phyloP scores from a whole-genome alignment of 345 rosid species.

The Leavenworthia alabamica region DNA sequence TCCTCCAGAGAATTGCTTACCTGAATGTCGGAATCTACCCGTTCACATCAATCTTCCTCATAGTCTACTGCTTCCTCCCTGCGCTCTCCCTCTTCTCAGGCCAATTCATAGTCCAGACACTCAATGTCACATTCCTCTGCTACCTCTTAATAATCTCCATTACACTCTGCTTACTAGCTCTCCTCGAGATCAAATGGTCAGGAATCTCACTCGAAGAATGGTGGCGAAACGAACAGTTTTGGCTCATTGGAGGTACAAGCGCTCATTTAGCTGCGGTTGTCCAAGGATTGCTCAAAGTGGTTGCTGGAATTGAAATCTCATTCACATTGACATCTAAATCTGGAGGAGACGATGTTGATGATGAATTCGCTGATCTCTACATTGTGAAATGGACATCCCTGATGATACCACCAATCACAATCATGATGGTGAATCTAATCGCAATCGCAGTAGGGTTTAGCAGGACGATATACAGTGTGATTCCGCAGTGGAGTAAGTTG shows the following conservation, averaged over 20 bases:
- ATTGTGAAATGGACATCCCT: constrained; percentile 78
- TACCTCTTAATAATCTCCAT: constrained; percentile 73
- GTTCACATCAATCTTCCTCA: constrained; percentile 85
- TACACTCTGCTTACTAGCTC: constrained; percentile 67
- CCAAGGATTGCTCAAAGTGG: constrained; percentile 81
- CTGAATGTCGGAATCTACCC: constrained; percentile 95
- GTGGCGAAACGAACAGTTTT: constrained; percentile 98
- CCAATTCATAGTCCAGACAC: constrained; percentile 80
- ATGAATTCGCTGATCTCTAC: constrained; percentile 90
- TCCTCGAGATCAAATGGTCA: constrained; percentile 96
- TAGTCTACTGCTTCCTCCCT: constrained; percentile 97
- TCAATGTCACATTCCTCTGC: constrained; percentile 70
- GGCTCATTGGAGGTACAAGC: constrained; percentile 97
- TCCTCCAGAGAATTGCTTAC: constrained; percentile 88
- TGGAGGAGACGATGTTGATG: constrained; percentile 79
- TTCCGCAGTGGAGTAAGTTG: constrained; percentile 86
- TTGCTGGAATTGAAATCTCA: constrained; percentile 94
- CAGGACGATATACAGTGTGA: constrained; percentile 76
- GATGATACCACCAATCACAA: constrained; percentile 89
- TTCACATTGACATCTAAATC: constrained; percentile 94
- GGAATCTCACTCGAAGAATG: constrained; percentile 93
- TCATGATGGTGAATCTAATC: constrained; percentile 88
- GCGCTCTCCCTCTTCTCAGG: constrained; percentile 98
- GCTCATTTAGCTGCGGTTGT: constrained; percentile 96
- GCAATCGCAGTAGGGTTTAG: constrained; percentile 91